phyloP scores from a whole-genome alignment of 2,329 filamentous ascomycete genomes.

The Amauroascus niger region DNA sequence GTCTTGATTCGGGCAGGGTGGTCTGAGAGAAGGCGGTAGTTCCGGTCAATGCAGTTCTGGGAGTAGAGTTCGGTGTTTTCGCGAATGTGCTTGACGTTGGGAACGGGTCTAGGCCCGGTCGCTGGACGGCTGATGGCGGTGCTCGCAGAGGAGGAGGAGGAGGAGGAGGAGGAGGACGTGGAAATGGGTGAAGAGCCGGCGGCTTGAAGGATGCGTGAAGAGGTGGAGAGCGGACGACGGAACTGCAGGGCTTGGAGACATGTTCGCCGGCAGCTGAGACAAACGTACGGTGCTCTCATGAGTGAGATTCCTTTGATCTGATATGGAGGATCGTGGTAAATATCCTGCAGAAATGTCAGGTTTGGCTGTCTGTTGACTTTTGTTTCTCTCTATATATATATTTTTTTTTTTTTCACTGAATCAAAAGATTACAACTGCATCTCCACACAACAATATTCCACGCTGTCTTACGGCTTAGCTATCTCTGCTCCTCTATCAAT shows the following conservation, averaged over 20 bases:
- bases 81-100: constrained; percentile 85
- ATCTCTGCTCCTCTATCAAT: too few relatives aligned
- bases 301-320: too few relatives aligned
- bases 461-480: too few relatives aligned
- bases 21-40: constrained; percentile 54
- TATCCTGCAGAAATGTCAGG: too few relatives aligned
- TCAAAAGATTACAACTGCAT: too few relatives aligned
- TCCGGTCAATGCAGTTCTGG: constrained; percentile 73
- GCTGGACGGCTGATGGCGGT: constrained; percentile 5
- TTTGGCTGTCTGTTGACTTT: too few relatives aligned
- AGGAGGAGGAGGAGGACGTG: too few relatives aligned
- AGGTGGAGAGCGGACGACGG: constrained; percentile 6
- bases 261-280: constrained; percentile 14
- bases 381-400: too few relatives aligned
- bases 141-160: not conserved
- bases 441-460: too few relatives aligned
- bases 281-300: constrained; percentile 12
- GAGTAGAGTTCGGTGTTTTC: constrained; percentile 71
- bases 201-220: not conserved
- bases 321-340: too few relatives aligned
- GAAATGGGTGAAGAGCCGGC: too few relatives aligned
- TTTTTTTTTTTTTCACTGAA: too few relatives aligned
- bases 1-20: constrained; percentile 45
- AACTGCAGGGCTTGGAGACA: not conserved
- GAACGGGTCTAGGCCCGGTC: constrained; percentile 55